Conservation (phyloP, 1,284 basidiomycete genomes). For the Blastosporella zonata region DNA sequence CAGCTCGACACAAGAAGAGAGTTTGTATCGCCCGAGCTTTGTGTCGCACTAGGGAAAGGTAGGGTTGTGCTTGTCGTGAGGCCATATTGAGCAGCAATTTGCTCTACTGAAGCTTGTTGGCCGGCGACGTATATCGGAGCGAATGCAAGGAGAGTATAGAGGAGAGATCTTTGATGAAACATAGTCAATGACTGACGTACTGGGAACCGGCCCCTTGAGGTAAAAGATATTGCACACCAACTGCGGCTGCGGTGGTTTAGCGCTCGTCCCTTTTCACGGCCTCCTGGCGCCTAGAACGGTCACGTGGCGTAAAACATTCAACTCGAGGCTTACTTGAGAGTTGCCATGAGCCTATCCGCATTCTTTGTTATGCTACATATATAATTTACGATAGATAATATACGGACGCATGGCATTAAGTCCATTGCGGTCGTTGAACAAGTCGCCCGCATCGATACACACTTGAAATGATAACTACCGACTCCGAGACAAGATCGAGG, state of each 20-base stretch:
- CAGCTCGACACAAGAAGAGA: conserved; percentile 51
- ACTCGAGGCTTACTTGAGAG: too few relatives aligned
- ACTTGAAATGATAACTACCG: too few relatives aligned
- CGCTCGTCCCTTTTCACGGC: too few relatives aligned
- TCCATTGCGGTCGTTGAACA: too few relatives aligned
- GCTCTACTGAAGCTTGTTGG: conserved; percentile 27
- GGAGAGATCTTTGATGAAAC: neutral
- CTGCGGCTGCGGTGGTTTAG: neutral
- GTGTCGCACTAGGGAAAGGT: conserved; percentile 64
- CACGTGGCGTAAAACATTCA: too few relatives aligned
- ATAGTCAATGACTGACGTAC: conserved; percentile 1
- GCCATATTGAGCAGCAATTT: conserved; percentile 51
- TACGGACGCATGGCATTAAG: too few relatives aligned
- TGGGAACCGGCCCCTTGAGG: conserved; percentile 8
- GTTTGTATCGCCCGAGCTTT: conserved; percentile 49
- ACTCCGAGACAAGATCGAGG: too few relatives aligned
- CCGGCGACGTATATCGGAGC: conserved; percentile 21
- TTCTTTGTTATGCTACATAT: too few relatives aligned
- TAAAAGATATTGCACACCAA: neutral
- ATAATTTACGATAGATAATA: too few relatives aligned
- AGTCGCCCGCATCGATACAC: too few relatives aligned
- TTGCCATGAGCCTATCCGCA: too few relatives aligned
- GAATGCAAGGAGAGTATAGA: conserved; percentile 5
- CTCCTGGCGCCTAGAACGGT: too few relatives aligned
- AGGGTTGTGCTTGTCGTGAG: conserved; percentile 61